phyloP scores from a whole-genome alignment of 2,329 filamentous ascomycete species.

The Pseudocercospora crystallina region DNA sequence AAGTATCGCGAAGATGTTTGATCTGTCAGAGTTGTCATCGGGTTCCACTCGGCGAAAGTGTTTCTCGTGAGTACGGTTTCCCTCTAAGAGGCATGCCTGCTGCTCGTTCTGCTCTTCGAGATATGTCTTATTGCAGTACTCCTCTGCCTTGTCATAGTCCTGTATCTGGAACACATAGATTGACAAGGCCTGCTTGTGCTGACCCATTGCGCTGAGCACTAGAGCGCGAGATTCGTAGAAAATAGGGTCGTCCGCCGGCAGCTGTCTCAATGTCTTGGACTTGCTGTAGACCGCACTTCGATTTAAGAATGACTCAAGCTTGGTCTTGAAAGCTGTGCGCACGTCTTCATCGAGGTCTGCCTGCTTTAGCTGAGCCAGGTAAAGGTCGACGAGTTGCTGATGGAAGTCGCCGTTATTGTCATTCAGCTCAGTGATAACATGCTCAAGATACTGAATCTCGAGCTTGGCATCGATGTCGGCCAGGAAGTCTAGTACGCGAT shows the following conservation, averaged over 20 bases:
- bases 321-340: constrained; percentile 45
- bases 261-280: constrained; percentile 64
- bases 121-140: constrained; percentile 93
- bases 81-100: constrained; percentile 25
- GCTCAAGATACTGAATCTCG: constrained; percentile 81
- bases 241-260: constrained; percentile 76
- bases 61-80: constrained; percentile 24
- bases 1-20: constrained; percentile 88
- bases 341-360: constrained; percentile 34
- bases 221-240: constrained; percentile 91
- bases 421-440: constrained; percentile 82
- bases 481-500: constrained; percentile 73
- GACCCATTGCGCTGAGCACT: constrained; percentile 89
- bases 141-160: constrained; percentile 86
- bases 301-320: constrained; percentile 72
- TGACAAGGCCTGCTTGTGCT: constrained; percentile 91
- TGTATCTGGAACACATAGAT: constrained; percentile 96
- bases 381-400: constrained; percentile 74
- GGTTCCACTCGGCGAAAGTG: constrained; percentile 44
- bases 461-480: constrained; percentile 66
- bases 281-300: constrained; percentile 75
- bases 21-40: constrained; percentile 52
- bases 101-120: constrained; percentile 47
- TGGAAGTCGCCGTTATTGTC: constrained; percentile 86
- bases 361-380: constrained; percentile 56